Conservation (phyloP, 441 rosid species). For the Gossypium schwendimanii region DNA sequence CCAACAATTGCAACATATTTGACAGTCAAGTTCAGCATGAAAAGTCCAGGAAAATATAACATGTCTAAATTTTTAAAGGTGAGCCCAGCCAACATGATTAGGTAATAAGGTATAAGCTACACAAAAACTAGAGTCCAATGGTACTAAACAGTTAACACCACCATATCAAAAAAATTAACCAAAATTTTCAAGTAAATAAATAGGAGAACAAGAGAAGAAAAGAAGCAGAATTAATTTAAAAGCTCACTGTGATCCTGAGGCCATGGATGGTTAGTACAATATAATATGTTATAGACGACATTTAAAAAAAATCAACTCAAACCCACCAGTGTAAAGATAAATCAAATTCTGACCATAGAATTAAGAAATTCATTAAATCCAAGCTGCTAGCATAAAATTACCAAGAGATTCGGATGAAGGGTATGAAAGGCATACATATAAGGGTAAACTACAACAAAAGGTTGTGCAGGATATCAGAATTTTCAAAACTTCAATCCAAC, state of each 20-base stretch:
- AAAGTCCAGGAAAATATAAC: not conserved
- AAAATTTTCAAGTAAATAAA: not conserved
- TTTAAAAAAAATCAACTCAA: conserved; percentile 1
- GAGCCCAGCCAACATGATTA: not conserved
- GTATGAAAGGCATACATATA: not conserved
- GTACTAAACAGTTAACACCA: not conserved
- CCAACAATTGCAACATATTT: not conserved
- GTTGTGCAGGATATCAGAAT: not conserved
- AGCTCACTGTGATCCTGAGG: not conserved
- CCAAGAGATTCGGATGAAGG: not conserved
- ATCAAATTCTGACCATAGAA: not conserved
- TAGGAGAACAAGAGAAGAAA: not conserved
- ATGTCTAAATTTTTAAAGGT: not conserved
- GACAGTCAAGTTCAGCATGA: not conserved
- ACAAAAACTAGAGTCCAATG: not conserved
- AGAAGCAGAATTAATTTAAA: not conserved
- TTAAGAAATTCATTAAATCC: not conserved
- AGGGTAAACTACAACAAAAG: conserved; percentile 6
- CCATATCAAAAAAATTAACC: not conserved
- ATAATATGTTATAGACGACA: not conserved
- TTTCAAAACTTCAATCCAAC: conserved; percentile 7
- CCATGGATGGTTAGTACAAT: not conserved
- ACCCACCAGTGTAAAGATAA: not conserved
- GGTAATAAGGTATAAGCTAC: not conserved
- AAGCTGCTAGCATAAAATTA: conserved; percentile 1